Evolutionary conservation across 1,284 basidiomycete species (phyloP), one percentile per base, ranked within the genome.

Genomic region (Albatrellus sp.): DNA sequence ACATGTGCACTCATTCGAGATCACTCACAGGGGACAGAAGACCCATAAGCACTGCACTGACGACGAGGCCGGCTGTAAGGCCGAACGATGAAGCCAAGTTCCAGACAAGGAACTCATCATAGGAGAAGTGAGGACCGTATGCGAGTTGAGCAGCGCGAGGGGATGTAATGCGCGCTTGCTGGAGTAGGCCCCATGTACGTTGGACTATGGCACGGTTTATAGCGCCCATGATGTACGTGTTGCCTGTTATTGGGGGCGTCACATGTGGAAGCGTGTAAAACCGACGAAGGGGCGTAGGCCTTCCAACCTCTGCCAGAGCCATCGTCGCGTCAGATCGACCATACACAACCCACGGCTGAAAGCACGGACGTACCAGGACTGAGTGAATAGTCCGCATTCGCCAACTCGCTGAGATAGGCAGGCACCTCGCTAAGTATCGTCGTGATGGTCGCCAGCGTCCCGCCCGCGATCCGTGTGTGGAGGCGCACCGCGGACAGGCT

Each of bases 151-250:
- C 38, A 42, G 55, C 37, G 37, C 34, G 14, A 6, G 14, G 2
- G 12, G 38, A 13, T 16, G 29, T 34, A n/a, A 44, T 42, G 14
- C 37, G 53, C 46, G 48, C 31, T 54, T 65, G 52, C 48, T 82
- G 72, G 41, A 79, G 69, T 28, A 93, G 67, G 10, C 80, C 87
- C 68, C 80, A 87, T 17, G 87, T 80, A 45, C 90, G 77, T 51
- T 88, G 79, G 32, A 91, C 84, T 29, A 90, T 62, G 14, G 76
- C 64, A 30, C 69, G 66, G 57, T 94, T 89, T 39, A 69, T 55
- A 1, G 65, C 49, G 11, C 66, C 61, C 77, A 92, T 87, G 37
- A 80, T 54, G 59, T 72, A 87, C 50, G 73, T 66, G 0, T 65
- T 66, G 28, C 86, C 89, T 46, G 68, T 66, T 12, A 73, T 54